These are phyloP conservation scores for Sordaria brevicollis DNA, from an alignment of 495 filamentous ascomycete genomes.

Conservation along the genomic window DNA sequence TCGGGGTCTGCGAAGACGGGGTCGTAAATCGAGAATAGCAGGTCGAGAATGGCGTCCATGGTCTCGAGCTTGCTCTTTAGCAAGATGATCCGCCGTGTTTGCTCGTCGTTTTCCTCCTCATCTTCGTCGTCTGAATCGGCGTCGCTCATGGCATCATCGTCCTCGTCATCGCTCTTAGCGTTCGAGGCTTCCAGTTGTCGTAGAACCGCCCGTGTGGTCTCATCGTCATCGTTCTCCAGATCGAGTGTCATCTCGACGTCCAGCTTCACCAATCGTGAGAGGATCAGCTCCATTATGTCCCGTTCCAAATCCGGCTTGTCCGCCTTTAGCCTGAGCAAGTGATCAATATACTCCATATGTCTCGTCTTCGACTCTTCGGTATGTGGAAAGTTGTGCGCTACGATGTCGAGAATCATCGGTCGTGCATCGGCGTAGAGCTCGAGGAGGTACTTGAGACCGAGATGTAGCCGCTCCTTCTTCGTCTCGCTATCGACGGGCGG, in stretches of 20 bases:
- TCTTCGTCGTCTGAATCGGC: conserved; percentile 42
- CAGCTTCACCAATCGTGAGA: conserved; percentile 71
- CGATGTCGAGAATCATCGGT: conserved; percentile 51
- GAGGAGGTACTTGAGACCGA: conserved; percentile 63
- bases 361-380: conserved; percentile 58
- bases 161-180: conserved; percentile 44
- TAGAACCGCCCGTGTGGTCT: conserved; percentile 38
- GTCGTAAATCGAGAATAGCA: conserved; percentile 73
- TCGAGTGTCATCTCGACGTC: conserved; percentile 93
- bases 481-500: conserved; percentile 44
- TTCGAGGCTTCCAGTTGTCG: conserved; percentile 21
- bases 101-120: conserved; percentile 31
- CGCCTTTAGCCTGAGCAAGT: conserved; percentile 59
- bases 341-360: conserved; percentile 68
- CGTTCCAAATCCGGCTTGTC: conserved; percentile 74
- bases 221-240: conserved; percentile 54
- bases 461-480: conserved; percentile 61
- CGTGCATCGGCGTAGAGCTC: conserved; percentile 65
- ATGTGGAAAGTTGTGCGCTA: conserved; percentile 62
- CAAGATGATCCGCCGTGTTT: conserved; percentile 41
- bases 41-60: conserved; percentile 84
- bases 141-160: conserved; percentile 43
- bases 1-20: conserved; percentile 51
- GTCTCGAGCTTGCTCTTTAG: conserved; percentile 78
- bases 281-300: conserved; percentile 74